Conservation (phyloP, 768 basidiomycete species). For the Tubosaeta sp. region DNA sequence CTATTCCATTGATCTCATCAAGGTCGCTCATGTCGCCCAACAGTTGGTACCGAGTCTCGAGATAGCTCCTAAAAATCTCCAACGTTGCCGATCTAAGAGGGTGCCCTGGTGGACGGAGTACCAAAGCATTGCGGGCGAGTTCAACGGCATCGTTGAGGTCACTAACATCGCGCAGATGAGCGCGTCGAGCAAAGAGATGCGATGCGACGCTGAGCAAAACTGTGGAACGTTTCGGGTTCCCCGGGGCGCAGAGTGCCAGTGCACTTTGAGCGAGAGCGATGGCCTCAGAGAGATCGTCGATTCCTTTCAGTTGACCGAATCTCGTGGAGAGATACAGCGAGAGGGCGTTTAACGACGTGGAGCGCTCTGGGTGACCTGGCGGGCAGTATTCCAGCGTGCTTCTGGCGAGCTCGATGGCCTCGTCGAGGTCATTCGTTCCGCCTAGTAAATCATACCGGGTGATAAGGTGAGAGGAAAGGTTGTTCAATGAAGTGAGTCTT, state of each 20-base stretch:
- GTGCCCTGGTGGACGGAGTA: background rate
- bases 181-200: background rate
- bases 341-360: background rate
- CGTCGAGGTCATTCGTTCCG: background rate
- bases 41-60: background rate
- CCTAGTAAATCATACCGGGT: background rate
- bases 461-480: background rate
- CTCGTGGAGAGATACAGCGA: background rate
- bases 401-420: background rate
- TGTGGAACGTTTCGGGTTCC: background rate
- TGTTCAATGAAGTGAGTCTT: background rate
- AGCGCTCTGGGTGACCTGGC: background rate
- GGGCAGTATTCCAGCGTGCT: background rate
- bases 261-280: background rate
- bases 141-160: background rate
- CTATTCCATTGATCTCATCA: background rate
- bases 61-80: background rate
- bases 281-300: background rate
- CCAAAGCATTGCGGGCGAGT: background rate
- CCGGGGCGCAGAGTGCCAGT: background rate
- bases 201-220: background rate
- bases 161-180: background rate
- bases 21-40: background rate
- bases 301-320: accelerated
- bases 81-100: background rate